Evolutionary conservation across 805 yeast species (phyloP).

Genomic region (Yamadazyma kitorensis): DNA sequence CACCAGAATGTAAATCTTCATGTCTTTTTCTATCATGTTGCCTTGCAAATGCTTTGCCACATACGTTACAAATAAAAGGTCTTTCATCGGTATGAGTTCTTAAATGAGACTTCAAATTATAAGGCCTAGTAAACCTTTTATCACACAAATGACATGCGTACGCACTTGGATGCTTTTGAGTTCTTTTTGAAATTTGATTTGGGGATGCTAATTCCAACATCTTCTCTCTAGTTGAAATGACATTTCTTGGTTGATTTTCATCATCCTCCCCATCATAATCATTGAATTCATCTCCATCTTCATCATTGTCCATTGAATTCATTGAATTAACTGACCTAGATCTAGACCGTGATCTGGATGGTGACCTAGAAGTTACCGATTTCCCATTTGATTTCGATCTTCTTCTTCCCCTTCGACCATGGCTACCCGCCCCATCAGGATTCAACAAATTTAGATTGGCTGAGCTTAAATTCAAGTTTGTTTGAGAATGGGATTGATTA

Average conservation of each 20-base stretch:
- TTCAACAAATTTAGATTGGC: constrained; percentile 12
- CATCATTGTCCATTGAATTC: too few relatives aligned
- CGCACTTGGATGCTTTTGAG: constrained; percentile 69
- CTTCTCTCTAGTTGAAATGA: constrained; percentile 46
- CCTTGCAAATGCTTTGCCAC: constrained; percentile 71
- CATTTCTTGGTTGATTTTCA: constrained; percentile 10
- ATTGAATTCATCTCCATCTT: constrained; percentile 15
- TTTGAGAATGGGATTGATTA: not conserved
- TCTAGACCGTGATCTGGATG: constrained; percentile 17
- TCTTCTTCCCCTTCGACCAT: constrained; percentile 42
- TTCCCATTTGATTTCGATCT: constrained; percentile 13
- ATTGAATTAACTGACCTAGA: constrained; percentile 12
- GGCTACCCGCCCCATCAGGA: constrained; percentile 39
- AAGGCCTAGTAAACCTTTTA: constrained; percentile 86
- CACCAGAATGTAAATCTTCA: constrained; percentile 66
- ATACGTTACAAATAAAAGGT: constrained; percentile 68
- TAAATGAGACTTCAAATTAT: constrained; percentile 86
- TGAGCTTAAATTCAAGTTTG: not conserved
- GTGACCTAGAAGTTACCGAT: constrained; percentile 13
- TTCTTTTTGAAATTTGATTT: constrained; percentile 47
- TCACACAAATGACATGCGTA: constrained; percentile 82
- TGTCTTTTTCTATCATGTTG: constrained; percentile 47
- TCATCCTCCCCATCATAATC: constrained; percentile 20
- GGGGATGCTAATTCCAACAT: constrained; percentile 67
- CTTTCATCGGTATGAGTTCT: constrained; percentile 87